Base-by-base conservation (phyloP, 2,329 filamentous ascomycete species). In the Cladosporium velox region DNA sequence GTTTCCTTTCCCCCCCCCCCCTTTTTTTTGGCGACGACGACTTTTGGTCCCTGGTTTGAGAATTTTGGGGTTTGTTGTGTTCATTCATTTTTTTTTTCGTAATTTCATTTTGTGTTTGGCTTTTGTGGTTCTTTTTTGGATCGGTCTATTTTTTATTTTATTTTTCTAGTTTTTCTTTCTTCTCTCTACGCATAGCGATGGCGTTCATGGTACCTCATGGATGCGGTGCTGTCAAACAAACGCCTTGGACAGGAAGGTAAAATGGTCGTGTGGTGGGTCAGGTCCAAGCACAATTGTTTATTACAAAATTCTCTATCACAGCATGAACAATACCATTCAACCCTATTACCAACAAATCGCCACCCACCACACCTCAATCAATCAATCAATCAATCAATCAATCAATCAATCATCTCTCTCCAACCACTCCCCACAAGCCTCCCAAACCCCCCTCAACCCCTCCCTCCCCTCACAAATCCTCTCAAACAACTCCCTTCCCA, bases 401-500 rank as follows among this genome's bases (percentile, higher is more conserved):
- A 30, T 30, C 28, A 30, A 30, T 32, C 34, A 66, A 66, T 66
- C 67, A 49, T 65, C 65, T 58, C 55, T 65, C 60, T 65, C 64
- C 38, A 68, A 28, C 52, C 54, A 65, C 38, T 30, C 28, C 41
- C 15, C 59, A 47, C 44, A 60, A 2, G 52, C 63, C 24, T 67
- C 64, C 59, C 68, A 75, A 57, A 72, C 35, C 11, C 70, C 60
- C 47, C 72, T 74, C 68, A 73, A 67, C 34, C 76, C 77, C 4
- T 75, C 69, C 3, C 60, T 68, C 57, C 77, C 76, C 67, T 77
- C 72, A 7, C 78, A 67, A 65, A 74, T 62, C 57, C 74, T 77
- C 44, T 74, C 73, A 67, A 26, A 64, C 26, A 55, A 14, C 55
- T 64, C 59, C 57, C 12, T 5, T 12, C 57, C 57, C 66, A 71